These are phyloP conservation scores for Solanum medicagineum DNA, from an alignment of 257 asterid species.

Conservation along the genomic window DNA sequence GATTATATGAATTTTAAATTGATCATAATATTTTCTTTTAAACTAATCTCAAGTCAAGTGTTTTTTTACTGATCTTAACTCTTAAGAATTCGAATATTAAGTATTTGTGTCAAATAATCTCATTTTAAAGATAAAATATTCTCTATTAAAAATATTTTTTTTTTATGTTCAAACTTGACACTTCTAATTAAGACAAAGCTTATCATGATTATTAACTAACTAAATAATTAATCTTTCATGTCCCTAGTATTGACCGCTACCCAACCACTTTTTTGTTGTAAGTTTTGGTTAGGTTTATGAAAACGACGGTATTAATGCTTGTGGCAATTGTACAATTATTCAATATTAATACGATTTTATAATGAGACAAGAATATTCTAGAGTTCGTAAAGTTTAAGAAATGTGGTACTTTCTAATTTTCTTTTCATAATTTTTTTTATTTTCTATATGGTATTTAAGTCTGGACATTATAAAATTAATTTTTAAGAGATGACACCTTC, in stretches of 20 bases:
- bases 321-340: background rate
- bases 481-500: fast-evolving
- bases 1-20: background rate
- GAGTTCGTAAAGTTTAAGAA: background rate
- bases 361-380: background rate
- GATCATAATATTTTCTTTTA: no score
- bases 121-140: no score
- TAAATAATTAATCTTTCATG: background rate
- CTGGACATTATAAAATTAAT: fast-evolving
- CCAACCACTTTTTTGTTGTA: background rate
- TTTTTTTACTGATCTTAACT: no score
- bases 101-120: no score
- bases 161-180: background rate
- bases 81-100: no score
- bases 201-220: background rate
- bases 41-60: no score
- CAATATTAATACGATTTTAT: background rate
- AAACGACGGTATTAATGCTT: background rate
- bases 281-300: background rate
- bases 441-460: fast-evolving
- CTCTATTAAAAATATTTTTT: background rate
- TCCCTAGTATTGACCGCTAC: background rate
- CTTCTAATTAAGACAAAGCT: background rate
- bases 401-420: background rate
- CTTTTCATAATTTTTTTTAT: no score